These are phyloP conservation scores for Malus hybrid DNA, from an alignment of 331 rosid genomes.

Conservation along the genomic window DNA sequence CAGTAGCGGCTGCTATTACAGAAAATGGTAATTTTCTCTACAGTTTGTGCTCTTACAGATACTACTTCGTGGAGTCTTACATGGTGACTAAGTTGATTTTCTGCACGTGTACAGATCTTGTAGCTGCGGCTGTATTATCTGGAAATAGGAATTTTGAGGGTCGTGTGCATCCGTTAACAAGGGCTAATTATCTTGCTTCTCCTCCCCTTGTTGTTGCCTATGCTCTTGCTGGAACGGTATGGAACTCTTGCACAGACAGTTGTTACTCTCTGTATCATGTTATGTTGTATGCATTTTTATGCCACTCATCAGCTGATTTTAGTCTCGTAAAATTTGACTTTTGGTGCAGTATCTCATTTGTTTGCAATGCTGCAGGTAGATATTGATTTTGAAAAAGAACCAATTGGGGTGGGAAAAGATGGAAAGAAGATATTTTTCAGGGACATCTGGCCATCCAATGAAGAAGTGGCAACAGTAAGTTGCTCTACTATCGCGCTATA, in stretches of 20 bases:
- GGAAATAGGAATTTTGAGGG: constrained; percentile 94
- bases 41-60: constrained; percentile 4
- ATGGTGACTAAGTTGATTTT: constrained; percentile 16
- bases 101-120: constrained; percentile 45
- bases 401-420: constrained; percentile 62
- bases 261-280: not conserved
- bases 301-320: too few species aligned
- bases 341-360: constrained; percentile 17
- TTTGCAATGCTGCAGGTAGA: constrained; percentile 49
- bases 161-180: constrained; percentile 80
- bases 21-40: constrained; percentile 52
- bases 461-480: constrained; percentile 66
- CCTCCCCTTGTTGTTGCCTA: constrained; percentile 93
- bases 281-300: not conserved
- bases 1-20: constrained; percentile 67
- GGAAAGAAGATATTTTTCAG: constrained; percentile 58
- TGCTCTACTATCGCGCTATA: constrained; percentile 7
- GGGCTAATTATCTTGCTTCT: constrained; percentile 91
- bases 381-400: constrained; percentile 68
- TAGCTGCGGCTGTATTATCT: constrained; percentile 81
- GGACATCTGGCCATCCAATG: constrained; percentile 80
- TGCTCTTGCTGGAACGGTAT: constrained; percentile 89
- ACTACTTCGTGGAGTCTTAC: constrained; percentile 1
- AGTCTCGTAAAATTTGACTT: not conserved
- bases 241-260: constrained; percentile 13